Evolutionary conservation across 2,329 filamentous ascomycete species (phyloP).

Genomic region (Magnaporthiopsis poae): DNA sequence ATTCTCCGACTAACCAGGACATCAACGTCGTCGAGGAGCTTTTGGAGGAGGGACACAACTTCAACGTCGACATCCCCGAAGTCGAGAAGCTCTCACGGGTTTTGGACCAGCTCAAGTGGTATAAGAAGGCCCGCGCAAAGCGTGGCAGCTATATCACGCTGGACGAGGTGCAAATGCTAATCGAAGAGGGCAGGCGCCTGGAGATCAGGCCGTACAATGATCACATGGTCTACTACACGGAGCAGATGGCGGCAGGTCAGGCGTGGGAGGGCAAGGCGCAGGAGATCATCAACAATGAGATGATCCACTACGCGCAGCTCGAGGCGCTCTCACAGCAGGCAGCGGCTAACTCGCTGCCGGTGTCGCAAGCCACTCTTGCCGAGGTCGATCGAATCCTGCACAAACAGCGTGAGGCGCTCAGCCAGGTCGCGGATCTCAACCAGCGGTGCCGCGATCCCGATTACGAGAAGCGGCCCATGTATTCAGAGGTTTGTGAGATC

Average conservation of each 20-base stretch:
- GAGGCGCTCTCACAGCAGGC: constrained; percentile 85
- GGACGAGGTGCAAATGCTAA: constrained; percentile 67
- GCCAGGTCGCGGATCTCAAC: constrained; percentile 73
- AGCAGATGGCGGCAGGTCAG: constrained; percentile 66
- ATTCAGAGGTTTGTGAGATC: constrained; percentile 80
- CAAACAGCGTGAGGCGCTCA: constrained; percentile 90
- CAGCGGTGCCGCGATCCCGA: constrained; percentile 67
- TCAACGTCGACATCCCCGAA: constrained; percentile 86
- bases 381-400: constrained; percentile 84
- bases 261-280: constrained; percentile 88
- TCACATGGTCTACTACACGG: constrained; percentile 63
- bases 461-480: constrained; percentile 70
- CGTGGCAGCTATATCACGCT: constrained; percentile 60
- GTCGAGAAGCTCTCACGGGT: constrained; percentile 71
- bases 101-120: constrained; percentile 81
- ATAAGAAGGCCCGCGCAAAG: constrained; percentile 60
- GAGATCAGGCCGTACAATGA: constrained; percentile 73
- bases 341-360: constrained; percentile 57
- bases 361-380: constrained; percentile 68
- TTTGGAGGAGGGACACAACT: constrained; percentile 77
- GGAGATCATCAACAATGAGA: constrained; percentile 83
- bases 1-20: constrained; percentile 48
- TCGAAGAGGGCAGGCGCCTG: constrained; percentile 66
- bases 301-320: constrained; percentile 86
- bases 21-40: constrained; percentile 76